Conservation (phyloP, 352 stramenopile species). For the Phytophthora sp. region DNA sequence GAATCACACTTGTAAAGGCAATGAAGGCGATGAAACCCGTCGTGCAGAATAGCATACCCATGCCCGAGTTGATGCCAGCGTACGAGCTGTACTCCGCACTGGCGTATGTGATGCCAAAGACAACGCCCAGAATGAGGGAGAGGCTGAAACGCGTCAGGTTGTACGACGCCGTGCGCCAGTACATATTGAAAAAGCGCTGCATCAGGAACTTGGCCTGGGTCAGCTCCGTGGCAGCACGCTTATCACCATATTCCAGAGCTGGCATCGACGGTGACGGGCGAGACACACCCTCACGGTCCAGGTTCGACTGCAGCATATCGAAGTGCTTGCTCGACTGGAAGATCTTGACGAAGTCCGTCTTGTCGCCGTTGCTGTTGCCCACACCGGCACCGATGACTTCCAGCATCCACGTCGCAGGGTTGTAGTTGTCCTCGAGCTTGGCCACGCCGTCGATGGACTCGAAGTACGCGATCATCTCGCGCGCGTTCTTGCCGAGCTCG, state of each 20-base stretch:
- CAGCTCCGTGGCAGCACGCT: constrained; percentile 29
- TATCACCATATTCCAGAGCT: constrained; percentile 41
- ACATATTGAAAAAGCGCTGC: constrained; percentile 62
- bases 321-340: constrained; percentile 41
- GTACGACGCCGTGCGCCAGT: constrained; percentile 68
- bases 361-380: constrained; percentile 25
- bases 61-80: constrained; percentile 39
- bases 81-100: constrained; percentile 47
- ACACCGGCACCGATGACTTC: constrained; percentile 55
- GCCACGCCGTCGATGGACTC: constrained; percentile 30
- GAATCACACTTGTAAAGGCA: constrained; percentile 21
- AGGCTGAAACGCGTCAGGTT: constrained; percentile 58
- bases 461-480: constrained; percentile 23
- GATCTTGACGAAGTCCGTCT: constrained; percentile 39
- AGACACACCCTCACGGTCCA: constrained; percentile 38
- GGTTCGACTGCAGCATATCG: constrained; percentile 28
- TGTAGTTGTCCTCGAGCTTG: constrained; percentile 69
- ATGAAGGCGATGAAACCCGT: constrained; percentile 64
- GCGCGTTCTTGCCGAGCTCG: constrained; percentile 40
- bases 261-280: constrained; percentile 32
- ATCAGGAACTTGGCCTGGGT: constrained; percentile 49
- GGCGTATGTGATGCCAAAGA: constrained; percentile 78
- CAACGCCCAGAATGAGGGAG: constrained; percentile 59
- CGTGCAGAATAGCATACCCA: constrained; percentile 81
- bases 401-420: constrained; percentile 62